Conservation (phyloP, 2,329 filamentous ascomycete genomes). For the Celoporthe dispersa region DNA sequence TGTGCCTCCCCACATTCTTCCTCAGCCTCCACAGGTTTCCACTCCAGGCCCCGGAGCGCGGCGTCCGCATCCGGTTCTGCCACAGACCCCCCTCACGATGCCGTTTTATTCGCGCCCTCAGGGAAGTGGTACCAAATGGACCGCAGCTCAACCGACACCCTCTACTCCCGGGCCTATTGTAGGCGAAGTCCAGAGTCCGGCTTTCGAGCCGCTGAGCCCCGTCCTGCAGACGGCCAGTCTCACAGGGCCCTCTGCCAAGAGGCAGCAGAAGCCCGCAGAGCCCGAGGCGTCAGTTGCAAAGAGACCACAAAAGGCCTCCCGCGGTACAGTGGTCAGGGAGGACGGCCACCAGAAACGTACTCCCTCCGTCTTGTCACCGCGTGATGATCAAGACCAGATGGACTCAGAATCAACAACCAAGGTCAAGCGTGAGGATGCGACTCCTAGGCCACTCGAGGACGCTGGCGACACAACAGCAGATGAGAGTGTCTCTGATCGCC, state of each 20-base stretch:
- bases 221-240: slow-evolving; percentile 46
- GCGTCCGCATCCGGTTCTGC: slow-evolving; percentile 26
- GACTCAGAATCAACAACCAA: slow-evolving; percentile 46
- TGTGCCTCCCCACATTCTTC: slow-evolving; percentile 22
- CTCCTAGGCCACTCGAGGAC: slow-evolving; percentile 59
- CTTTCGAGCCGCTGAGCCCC: slow-evolving; percentile 64
- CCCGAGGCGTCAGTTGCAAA: slow-evolving; percentile 34
- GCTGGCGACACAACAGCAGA: slow-evolving; percentile 60
- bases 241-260: slow-evolving; percentile 38
- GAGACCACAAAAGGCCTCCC: slow-evolving; percentile 35
- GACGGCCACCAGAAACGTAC: slow-evolving; percentile 27
- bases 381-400: slow-evolving; percentile 40
- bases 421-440: slow-evolving; percentile 65
- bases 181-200: slow-evolving; percentile 55
- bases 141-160: slow-evolving; percentile 55
- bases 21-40: slow-evolving; percentile 18
- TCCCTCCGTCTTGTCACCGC: slow-evolving; percentile 28
- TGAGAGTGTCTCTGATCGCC: slow-evolving; percentile 51
- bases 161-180: slow-evolving; percentile 55
- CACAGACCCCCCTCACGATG: slow-evolving; percentile 32
- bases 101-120: slow-evolving; percentile 26
- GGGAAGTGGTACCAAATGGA: slow-evolving; percentile 62
- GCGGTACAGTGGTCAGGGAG: slow-evolving; percentile 40
- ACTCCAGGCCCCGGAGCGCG: slow-evolving; percentile 18
- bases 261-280: slow-evolving; percentile 38